Evolutionary conservation across 163 green algal species (phyloP).

Genomic region (Chloroidium sp.): DNA sequence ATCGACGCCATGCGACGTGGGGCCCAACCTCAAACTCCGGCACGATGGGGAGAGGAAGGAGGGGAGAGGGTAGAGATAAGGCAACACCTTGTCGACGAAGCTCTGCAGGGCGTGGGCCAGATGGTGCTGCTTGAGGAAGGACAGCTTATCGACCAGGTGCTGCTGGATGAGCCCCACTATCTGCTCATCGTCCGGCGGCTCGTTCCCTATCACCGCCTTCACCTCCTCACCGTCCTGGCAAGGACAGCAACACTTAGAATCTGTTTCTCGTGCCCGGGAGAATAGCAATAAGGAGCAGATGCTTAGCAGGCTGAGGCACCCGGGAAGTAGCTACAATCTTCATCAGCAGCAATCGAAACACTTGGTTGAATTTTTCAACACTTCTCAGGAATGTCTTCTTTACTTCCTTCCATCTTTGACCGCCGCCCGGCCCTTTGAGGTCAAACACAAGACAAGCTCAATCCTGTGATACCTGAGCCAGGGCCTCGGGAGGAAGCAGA

Average conservation of each 20-base stretch:
- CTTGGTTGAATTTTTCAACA: too few species aligned
- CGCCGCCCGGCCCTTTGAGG: neutral
- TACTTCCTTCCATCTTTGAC: too few species aligned
- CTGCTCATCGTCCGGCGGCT: conserved; percentile 67
- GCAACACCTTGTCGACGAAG: conserved; percentile 82
- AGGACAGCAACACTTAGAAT: neutral
- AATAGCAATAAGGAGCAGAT: neutral
- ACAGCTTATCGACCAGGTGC: conserved; percentile 51
- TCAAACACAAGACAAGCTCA: neutral
- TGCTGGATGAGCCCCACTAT: conserved; percentile 51
- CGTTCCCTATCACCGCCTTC: conserved; percentile 22
- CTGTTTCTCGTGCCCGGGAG: neutral
- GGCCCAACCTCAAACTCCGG: too few species aligned
- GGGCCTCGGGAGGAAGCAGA: neutral
- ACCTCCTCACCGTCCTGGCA: conserved; percentile 2
- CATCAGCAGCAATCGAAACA: neutral
- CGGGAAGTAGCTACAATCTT: neutral
- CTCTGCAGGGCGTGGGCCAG: conserved; percentile 67
- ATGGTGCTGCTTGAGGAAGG: conserved; percentile 44
- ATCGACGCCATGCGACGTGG: too few species aligned
- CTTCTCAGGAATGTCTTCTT: too few species aligned
- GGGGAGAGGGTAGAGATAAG: neutral
- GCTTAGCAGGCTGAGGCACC: neutral
- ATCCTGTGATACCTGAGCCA: conserved; percentile 6
- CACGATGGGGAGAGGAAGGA: too few species aligned